phyloP scores from a whole-genome alignment of 129 eudicot species.

The Silybum marianum region DNA sequence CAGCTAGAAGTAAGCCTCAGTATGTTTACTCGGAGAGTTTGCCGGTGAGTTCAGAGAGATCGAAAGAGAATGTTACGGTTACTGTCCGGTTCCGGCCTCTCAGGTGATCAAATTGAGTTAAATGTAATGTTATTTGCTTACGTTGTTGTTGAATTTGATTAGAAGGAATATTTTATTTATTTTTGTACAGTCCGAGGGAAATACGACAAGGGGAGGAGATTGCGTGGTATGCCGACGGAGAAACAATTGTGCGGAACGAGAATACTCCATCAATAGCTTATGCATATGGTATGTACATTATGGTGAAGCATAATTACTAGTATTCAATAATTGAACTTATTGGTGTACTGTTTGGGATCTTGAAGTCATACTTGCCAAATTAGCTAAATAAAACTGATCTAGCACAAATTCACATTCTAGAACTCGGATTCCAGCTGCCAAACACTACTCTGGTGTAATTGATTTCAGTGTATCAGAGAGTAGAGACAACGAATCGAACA shows the following conservation, averaged over 20 bases:
- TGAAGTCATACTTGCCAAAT: conserved; percentile 12
- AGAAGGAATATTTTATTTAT: neutral
- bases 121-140: neutral
- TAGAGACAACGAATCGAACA: neutral
- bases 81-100: conserved; percentile 98
- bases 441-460: conserved; percentile 11
- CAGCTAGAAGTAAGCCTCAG: conserved; percentile 67
- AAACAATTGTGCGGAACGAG: conserved; percentile 87
- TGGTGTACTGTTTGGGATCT: conserved; percentile 17
- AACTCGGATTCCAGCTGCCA: conserved; percentile 11
- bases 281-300: conserved; percentile 79
- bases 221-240: conserved; percentile 99
- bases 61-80: conserved; percentile 93
- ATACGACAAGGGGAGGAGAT: conserved; percentile 97
- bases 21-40: conserved; percentile 47
- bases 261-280: conserved; percentile 75
- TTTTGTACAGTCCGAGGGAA: conserved; percentile 73
- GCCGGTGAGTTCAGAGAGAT: conserved; percentile 58
- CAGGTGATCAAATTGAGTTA: conserved; percentile 48
- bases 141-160: neutral
- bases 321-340: conserved; percentile 4
- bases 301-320: conserved; percentile 5
- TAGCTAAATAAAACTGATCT: conserved; percentile 14
- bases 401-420: conserved; percentile 3
- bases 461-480: neutral